These are phyloP conservation scores for Monosporascus sp. DNA, from an alignment of 2,329 filamentous ascomycete genomes.

Conservation along the genomic window DNA sequence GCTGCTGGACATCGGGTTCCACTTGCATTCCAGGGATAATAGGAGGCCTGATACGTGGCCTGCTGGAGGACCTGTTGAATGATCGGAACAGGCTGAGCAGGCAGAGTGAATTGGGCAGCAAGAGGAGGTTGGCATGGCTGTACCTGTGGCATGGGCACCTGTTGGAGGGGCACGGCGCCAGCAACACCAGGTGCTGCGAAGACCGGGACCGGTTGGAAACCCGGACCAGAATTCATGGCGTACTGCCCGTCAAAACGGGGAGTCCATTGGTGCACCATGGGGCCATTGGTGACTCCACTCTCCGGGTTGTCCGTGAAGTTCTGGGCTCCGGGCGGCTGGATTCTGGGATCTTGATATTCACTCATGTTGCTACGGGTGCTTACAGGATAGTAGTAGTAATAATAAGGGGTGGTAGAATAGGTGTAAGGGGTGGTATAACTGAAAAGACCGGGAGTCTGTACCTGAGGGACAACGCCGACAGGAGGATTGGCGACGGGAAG, in stretches of 20 bases:
- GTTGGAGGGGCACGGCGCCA: neutral
- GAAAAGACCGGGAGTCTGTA: neutral
- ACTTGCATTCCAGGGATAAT: neutral
- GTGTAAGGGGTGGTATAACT: neutral
- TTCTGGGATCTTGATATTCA: neutral
- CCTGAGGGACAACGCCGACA: constrained; percentile 1
- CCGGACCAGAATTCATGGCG: neutral
- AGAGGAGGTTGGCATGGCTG: neutral
- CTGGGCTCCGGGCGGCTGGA: neutral
- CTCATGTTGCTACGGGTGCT: neutral
- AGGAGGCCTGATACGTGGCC: neutral
- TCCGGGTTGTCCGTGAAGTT: neutral
- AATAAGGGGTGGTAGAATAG: neutral
- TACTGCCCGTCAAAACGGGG: neutral
- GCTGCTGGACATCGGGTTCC: neutral
- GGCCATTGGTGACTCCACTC: neutral
- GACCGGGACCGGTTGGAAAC: neutral
- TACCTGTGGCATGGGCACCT: neutral
- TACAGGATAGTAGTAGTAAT: neutral
- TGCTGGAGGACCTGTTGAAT: neutral
- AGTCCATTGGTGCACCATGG: neutral
- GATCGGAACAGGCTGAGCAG: neutral
- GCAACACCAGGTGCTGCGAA: neutral
- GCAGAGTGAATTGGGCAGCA: neutral
- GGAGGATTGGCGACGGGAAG: constrained; percentile 12